A percentile compares a stretch with the other conserved stretches of the same genome.
Conservation (phyloP, 1,139 yeast genomes). For the Hyphopichia wangnamkhiaoensis region DNA sequence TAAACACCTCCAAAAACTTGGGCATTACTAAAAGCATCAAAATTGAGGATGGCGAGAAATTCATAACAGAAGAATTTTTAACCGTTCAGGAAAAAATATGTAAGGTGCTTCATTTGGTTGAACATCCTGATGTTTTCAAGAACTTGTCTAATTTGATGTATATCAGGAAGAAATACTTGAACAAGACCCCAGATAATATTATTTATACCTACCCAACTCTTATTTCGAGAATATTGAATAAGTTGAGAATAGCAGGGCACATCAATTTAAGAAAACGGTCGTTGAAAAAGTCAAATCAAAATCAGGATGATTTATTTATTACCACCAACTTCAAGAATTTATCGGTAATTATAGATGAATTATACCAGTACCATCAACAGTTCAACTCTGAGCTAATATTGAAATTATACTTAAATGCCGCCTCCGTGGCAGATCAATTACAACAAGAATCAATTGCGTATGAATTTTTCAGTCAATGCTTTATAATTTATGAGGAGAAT, state of each 20-base stretch:
- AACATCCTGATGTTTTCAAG: slow-evolving; percentile 47
- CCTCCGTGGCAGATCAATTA: slow-evolving; percentile 76
- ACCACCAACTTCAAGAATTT: slow-evolving; percentile 67
- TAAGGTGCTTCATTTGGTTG: slow-evolving; percentile 65
- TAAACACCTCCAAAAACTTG: slow-evolving; percentile 37
- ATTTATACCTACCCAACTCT: slow-evolving; percentile 76
- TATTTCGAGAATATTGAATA: slow-evolving; percentile 57
- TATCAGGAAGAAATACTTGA: slow-evolving; percentile 55
- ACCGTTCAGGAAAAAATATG: slow-evolving; percentile 70
- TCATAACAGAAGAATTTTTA: slow-evolving; percentile 39
- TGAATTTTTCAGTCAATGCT: slow-evolving; percentile 88
- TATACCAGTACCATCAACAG: slow-evolving; percentile 54
- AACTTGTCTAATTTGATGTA: slow-evolving; percentile 58
- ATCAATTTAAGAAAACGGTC: slow-evolving; percentile 21
- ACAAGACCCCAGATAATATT: slow-evolving; percentile 55
- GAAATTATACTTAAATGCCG: slow-evolving; percentile 55
- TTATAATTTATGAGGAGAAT: slow-evolving; percentile 83
- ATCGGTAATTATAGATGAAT: slow-evolving; percentile 70
- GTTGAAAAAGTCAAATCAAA: slow-evolving; percentile 15
- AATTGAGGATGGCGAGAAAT: slow-evolving; percentile 31
- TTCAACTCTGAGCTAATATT: slow-evolving; percentile 49
- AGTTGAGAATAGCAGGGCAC: slow-evolving; percentile 55
- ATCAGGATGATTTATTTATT: slow-evolving; percentile 32
- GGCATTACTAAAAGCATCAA: slow-evolving; percentile 38
- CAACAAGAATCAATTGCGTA: slow-evolving; percentile 59